Base-by-base conservation (phyloP, 164 flowering plant genomes). In the Warburgia ugandensis region DNA sequence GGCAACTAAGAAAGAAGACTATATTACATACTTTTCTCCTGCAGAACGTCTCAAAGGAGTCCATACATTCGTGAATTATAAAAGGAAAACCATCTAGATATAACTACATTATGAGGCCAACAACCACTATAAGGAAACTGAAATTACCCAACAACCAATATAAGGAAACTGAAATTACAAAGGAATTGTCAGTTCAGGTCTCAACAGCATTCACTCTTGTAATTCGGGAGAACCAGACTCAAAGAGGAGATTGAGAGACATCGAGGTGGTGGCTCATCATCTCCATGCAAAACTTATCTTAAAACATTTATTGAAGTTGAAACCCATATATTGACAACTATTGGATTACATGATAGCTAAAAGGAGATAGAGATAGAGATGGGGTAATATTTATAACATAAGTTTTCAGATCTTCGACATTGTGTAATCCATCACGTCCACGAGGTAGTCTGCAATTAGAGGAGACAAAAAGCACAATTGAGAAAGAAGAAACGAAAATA, bases 371-470 rank as follows among this genome's bases (percentile, higher is more conserved):
- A 42, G 9, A 29, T 30, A 29, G 7, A 10, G 20, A n/a, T 43
- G 16, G 17, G 10, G 6, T 19, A 20, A 5, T 48, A 31, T n/a
- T 10, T 9, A 7, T 3, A 9, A 29, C 6, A 9, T 2, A 29
- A 29, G 49, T 42, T 52, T 70, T 84, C 75, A 88, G 72, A 83
- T 60, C 78, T 73, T 83, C 2, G 92, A 73, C 81, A 89, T 45
- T 22, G 75, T 23, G 58, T 62, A 55, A 54, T 89, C 94, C 94
- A 86, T 81, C 23, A 50, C 87, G 51, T 86, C 90, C 55, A 74
- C 89, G 2, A 87, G 66, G 69, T 56, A 87, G 67, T 91, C 95
- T 91, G 73, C 68, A 70, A 45, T 5, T 21, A 49, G 12, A 29
- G 32, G 27, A 56, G 39, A 8, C 10, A 19, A 31, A 54, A 23